A percentile compares a stretch with the other conserved stretches of the same genome.
Evolutionary conservation across 208 protist species (phyloP).

Genomic region (Novymonas esmeraldas): DNA sequence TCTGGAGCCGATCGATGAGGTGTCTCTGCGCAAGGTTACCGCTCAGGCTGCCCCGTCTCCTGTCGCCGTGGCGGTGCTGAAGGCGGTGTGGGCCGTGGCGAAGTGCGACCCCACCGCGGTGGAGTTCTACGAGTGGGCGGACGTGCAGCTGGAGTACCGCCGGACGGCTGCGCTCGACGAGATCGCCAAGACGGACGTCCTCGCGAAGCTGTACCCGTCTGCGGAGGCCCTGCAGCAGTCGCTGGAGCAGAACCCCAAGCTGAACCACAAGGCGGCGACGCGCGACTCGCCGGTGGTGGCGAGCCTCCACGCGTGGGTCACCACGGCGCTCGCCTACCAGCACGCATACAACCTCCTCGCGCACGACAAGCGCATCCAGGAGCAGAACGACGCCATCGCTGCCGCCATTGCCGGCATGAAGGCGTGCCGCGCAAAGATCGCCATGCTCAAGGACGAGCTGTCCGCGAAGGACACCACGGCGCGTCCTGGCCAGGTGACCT

Average conservation of each 20-base stretch:
- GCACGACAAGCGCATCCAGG: conserved; percentile 60
- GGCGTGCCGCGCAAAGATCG: conserved; percentile 60
- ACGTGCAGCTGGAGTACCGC: conserved; percentile 67
- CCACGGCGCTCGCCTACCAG: conserved; percentile 64
- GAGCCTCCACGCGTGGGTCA: conserved; percentile 62
- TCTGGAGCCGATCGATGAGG: conserved; percentile 49
- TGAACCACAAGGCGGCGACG: conserved; percentile 42
- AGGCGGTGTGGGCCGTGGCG: conserved; percentile 51
- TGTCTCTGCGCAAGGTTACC: conserved; percentile 55
- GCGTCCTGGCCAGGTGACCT: conserved; percentile 47
- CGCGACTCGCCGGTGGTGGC: conserved; percentile 48
- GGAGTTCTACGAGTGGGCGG: conserved; percentile 63
- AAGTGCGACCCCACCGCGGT: conserved; percentile 59
- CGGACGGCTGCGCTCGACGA: conserved; percentile 35
- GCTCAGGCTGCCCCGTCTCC: conserved; percentile 52
- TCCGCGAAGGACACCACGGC: conserved; percentile 26
- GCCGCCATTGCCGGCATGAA: conserved; percentile 64
- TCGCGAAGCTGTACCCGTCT: conserved; percentile 45
- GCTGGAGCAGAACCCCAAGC: conserved; percentile 37
- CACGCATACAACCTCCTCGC: conserved; percentile 58
- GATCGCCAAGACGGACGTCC: conserved; percentile 51
- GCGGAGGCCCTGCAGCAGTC: conserved; percentile 30
- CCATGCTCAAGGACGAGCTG: conserved; percentile 67
- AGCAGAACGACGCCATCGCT: conserved; percentile 63
- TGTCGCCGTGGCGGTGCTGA: conserved; percentile 64